Base-by-base conservation (phyloP, 129 eudicot species). In the Lactuca sativa region DNA sequence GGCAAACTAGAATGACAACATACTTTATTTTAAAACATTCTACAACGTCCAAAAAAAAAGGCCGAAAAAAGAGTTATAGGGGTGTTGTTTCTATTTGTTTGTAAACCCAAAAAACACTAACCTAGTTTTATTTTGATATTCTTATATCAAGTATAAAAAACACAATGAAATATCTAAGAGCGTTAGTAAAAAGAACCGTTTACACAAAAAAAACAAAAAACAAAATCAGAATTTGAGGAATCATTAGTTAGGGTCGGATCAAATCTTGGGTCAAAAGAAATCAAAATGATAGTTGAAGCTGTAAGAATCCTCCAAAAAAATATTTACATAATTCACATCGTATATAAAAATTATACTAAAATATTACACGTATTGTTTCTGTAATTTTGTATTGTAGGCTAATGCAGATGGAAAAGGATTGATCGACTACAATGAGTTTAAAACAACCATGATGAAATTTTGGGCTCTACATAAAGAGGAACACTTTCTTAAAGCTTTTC, bases 361-460 rank as follows among this genome's bases (percentile, higher is more conserved):
- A 48, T 25, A 25, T 25, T 25, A 25, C 31, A 37, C 21, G 17
- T 49, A 8, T 30, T 62, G 13, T 51, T 21, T 21, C 1, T 21
- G 21, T 21, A 21, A 21, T 21, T 21, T 21, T 41, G 56, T 25
- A 0, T 44, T 33, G 69, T 74, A 88, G 98, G 98, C 96, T 62
- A 96, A 92, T 69, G 87, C 86, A 55, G 95, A 92, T 77, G 86
- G 88, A 52, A 63, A 86, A 59, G 98, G 96, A 58, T 59, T 81
- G 14, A 88, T 92, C 4, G 91, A 86, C 70, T 88, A 86, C 80
- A 75, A 76, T 17, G 96, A 92, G 86, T 92, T 88, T 73, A 72
- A 81, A 13, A 89, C 90, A 38, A 90, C 96, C 44, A 92, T 95
- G 61, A 88, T 84, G 88, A 89, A 88, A 78, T 81, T 86, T 68